phyloP scores from a whole-genome alignment of 1,284 basidiomycete species.

The Marasmius oreades region DNA sequence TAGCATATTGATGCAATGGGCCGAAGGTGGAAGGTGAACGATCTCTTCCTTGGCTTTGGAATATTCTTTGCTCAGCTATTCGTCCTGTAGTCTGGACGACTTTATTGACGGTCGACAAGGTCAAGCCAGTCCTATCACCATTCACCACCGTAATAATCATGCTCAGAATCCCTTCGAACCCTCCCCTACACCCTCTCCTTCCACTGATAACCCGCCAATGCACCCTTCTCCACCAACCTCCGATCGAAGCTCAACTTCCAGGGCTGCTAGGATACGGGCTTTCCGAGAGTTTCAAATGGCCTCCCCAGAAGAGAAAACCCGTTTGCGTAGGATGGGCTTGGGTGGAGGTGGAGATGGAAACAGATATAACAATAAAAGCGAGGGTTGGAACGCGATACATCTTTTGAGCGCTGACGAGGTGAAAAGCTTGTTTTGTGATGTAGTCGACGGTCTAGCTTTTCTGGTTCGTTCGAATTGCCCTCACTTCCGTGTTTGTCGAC shows the following conservation, averaged over 20 bases:
- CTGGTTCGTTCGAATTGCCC: conserved; percentile 49
- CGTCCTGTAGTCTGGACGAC: conserved; percentile 62
- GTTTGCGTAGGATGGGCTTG: conserved; percentile 45
- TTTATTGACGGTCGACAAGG: conserved; percentile 78
- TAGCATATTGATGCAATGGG: conserved; percentile 92
- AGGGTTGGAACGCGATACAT: conserved; percentile 68
- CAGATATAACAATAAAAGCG: conserved; percentile 18
- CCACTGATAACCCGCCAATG: conserved; percentile 1
- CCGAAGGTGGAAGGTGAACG: conserved; percentile 73
- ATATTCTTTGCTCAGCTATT: not conserved
- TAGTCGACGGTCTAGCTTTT: conserved; percentile 64
- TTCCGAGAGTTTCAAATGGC: conserved; percentile 68
- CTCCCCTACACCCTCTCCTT: conserved; percentile 23
- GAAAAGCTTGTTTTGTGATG: conserved; percentile 35
- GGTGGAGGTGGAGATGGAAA: conserved; percentile 15
- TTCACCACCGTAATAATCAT: conserved; percentile 30
- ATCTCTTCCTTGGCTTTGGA: not conserved
- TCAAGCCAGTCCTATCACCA: conserved; percentile 41
- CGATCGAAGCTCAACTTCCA: conserved; percentile 39
- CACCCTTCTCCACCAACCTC: conserved; percentile 12
- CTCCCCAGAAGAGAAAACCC: conserved; percentile 60
- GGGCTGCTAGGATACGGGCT: conserved; percentile 69
- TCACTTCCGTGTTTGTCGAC: not conserved
- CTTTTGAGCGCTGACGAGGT: conserved; percentile 81
- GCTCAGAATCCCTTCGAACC: conserved; percentile 16